Base-by-base conservation (phyloP, 2,329 filamentous ascomycete species). In the Macrophomina pseudophaseolina region DNA sequence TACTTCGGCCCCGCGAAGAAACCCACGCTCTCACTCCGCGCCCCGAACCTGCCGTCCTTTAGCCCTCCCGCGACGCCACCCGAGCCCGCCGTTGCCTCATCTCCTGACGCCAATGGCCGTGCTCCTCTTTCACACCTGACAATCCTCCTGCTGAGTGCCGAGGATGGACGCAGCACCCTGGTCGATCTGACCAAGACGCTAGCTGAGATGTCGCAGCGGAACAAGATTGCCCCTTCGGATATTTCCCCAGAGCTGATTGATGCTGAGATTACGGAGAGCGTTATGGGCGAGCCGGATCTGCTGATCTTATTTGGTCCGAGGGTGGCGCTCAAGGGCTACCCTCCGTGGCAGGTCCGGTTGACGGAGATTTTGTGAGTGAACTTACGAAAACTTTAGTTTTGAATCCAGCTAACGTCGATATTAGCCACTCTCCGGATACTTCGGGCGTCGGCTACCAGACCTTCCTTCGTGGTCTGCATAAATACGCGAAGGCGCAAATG, bases 131-230 rank as follows among this genome's bases (percentile, higher is more conserved):
- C 75, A 42, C 80, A 85, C 68, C 78, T 90, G 18, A 86, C 84
- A 4, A 79, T 98, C 18, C 87, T 97, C 66, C 87, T 99, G 46
- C 87, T 99, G 60, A 97, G 93, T 14, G 88, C 89, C 44, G 91
- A 94, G 66, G 95, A 99, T 73, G 94, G 95, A 58, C 88, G 94
- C 65, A 93, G 97, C 74, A 97, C 94, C 4, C 87, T 99, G 69
- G 94, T 99, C 48, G 95, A 99, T 78, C 86, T 99, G 53, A 99
- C 95, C 49, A 93, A 94, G 75, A 98, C 96, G 0, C 84, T 99
- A 28, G 88, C 94, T 5, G 92, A 97, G 75, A 98, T 99, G 95
- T 91, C 93, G 6, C 95, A 98, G 78, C 89, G 90, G 71, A 89
- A 89, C 67, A 97, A 97, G 79, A 85, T 99, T 14, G 87, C 87